These are phyloP conservation scores for Chytriomyces sp. DNA, from an alignment of 192 early-diverging fungal species.

Conservation along the genomic window DNA sequence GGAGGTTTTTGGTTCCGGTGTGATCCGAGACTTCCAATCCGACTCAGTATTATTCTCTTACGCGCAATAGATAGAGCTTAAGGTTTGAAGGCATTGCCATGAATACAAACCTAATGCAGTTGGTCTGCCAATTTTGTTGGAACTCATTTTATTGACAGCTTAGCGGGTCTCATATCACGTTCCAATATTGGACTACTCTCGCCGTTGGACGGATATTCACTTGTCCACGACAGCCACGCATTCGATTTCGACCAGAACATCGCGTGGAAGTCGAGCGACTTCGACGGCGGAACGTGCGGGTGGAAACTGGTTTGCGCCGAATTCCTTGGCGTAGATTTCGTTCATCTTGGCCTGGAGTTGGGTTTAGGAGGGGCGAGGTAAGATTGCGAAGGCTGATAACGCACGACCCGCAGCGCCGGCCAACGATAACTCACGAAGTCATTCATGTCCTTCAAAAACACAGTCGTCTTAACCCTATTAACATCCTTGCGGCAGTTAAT, in stretches of 20 bases:
- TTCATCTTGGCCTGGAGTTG: slow-evolving; percentile 66
- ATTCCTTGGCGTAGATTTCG: slow-evolving; percentile 79
- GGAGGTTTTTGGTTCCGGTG: too few species aligned
- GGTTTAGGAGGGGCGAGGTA: not conserved
- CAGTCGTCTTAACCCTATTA: slow-evolving; percentile 84
- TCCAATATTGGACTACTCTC: too few species aligned
- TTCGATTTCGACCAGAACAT: slow-evolving; percentile 93
- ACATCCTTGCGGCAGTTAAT: not conserved
- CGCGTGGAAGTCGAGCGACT: slow-evolving; percentile 88
- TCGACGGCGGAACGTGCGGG: slow-evolving; percentile 73
- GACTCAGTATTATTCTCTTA: too few species aligned
- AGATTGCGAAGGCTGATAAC: not conserved
- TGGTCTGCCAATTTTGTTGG: too few species aligned
- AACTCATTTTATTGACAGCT: too few species aligned
- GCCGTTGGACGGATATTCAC: too few species aligned
- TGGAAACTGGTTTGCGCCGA: slow-evolving; percentile 41
- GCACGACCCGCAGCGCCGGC: not conserved
- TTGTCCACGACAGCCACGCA: slow-evolving; percentile 67
- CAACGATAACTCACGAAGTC: slow-evolving; percentile 64
- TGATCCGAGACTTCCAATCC: too few species aligned
- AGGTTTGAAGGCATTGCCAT: too few species aligned
- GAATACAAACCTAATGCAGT: too few species aligned
- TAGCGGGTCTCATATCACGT: too few species aligned
- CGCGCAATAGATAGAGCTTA: too few species aligned
- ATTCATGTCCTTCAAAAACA: slow-evolving; percentile 84